Evolutionary conservation across 2,329 filamentous ascomycete species (phyloP).

Genomic region (Ambrosiella cleistominuta): DNA sequence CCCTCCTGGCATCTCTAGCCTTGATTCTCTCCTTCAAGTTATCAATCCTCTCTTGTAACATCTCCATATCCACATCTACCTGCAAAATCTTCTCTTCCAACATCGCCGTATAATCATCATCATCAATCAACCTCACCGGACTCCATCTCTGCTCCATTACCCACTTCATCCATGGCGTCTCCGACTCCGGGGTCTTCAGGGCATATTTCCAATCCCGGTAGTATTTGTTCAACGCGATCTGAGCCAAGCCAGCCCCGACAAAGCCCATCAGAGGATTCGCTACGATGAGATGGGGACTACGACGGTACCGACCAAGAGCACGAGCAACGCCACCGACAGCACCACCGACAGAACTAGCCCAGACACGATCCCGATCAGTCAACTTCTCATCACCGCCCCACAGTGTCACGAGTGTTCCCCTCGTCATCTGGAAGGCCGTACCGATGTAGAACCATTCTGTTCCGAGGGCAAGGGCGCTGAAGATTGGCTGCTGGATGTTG

Average conservation of each 20-base stretch:
- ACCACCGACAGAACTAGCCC: constrained; percentile 54
- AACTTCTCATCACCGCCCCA: constrained; percentile 34
- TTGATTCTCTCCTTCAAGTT: constrained; percentile 17
- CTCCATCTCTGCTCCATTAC: constrained; percentile 46
- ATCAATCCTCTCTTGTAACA: constrained; percentile 59
- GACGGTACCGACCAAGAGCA: constrained; percentile 25
- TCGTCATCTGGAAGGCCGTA: constrained; percentile 30
- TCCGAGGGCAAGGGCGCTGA: constrained; percentile 57
- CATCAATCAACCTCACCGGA: constrained; percentile 50
- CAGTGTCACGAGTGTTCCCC: constrained; percentile 28
- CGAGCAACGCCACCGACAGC: constrained; percentile 47
- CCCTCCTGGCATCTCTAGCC: constrained; percentile 3
- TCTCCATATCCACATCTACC: constrained; percentile 58
- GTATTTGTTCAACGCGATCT: constrained; percentile 21
- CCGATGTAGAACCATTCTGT: constrained; percentile 61
- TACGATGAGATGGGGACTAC: constrained; percentile 36
- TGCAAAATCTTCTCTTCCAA: constrained; percentile 52
- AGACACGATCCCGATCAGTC: constrained; percentile 40
- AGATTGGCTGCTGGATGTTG: constrained; percentile 39
- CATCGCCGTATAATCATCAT: constrained; percentile 56
- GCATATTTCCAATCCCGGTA: constrained; percentile 16
- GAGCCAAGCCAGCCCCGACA: constrained; percentile 24
- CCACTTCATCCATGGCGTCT: constrained; percentile 16
- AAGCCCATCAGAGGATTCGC: constrained; percentile 34
- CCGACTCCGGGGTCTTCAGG: constrained; percentile 19